phyloP scores from a whole-genome alignment of 148 eudicot genomes.

The Gaultheria prostrata region DNA sequence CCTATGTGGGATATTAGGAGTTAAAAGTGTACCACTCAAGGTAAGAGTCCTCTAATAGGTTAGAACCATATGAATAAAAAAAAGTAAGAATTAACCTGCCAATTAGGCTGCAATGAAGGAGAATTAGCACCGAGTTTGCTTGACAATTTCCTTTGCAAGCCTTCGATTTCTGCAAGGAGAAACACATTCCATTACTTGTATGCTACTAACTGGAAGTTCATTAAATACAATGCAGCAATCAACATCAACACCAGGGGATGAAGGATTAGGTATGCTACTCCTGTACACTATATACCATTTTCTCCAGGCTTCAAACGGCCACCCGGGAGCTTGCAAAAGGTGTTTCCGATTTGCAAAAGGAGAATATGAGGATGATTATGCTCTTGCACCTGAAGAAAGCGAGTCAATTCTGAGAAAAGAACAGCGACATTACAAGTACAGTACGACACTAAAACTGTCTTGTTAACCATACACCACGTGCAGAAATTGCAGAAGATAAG shows the following conservation, averaged over 20 bases:
- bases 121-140: conserved; percentile 70
- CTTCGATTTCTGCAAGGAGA: conserved; percentile 58
- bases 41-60: background rate
- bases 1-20: background rate
- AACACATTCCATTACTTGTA: background rate
- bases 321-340: conserved; percentile 96
- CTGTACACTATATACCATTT: conserved; percentile 48
- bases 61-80: background rate
- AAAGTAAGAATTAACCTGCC: conserved; percentile 58
- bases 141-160: conserved; percentile 66
- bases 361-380: conserved; percentile 89
- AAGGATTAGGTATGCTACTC: background rate
- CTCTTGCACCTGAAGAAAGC: conserved; percentile 73
- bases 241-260: background rate
- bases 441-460: background rate
- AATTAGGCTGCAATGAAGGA: conserved; percentile 65
- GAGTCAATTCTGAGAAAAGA: background rate
- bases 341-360: conserved; percentile 89
- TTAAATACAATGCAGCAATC: background rate
- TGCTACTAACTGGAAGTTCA: background rate
- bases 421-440: background rate
- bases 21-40: background rate
- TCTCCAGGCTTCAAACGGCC: conserved; percentile 96
- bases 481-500: background rate
- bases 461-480: background rate